These are phyloP conservation scores for Lunularia cruciata DNA, from an alignment of 225 moss, liverwort and hornwort genomes.

Conservation along the genomic window DNA sequence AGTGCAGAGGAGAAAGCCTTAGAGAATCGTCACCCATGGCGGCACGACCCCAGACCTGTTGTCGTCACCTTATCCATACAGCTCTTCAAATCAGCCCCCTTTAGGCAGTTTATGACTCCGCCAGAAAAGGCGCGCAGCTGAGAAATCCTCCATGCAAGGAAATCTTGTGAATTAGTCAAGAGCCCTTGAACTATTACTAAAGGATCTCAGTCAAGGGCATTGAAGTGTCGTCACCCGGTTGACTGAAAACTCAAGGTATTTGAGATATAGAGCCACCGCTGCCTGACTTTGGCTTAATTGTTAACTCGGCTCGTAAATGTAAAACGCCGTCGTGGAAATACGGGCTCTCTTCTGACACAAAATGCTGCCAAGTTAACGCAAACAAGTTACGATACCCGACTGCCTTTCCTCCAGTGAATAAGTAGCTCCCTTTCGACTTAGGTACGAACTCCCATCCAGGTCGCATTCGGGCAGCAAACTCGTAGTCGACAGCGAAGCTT, in stretches of 20 bases:
- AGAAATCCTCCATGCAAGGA: not conserved
- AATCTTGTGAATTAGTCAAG: not conserved
- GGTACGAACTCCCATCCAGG: slow-evolving; percentile 81
- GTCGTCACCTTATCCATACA: not conserved
- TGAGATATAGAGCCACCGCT: not conserved
- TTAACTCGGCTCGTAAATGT: slow-evolving; percentile 94
- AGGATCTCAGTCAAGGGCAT: not conserved
- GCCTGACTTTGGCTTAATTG: slow-evolving; percentile 56
- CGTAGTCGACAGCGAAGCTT: slow-evolving; percentile 89
- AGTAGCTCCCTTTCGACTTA: slow-evolving; percentile 90
- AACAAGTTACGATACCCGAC: slow-evolving; percentile 96
- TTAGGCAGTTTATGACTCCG: not conserved
- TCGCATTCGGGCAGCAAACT: slow-evolving; percentile 91
- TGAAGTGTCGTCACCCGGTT: not conserved
- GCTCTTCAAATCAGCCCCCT: not conserved
- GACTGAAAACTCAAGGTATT: not conserved
- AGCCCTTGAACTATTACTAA: not conserved
- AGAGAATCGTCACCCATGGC: not conserved
- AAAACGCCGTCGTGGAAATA: slow-evolving; percentile 84
- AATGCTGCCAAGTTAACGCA: slow-evolving; percentile 88
- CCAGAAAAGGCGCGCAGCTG: not conserved
- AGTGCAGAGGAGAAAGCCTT: not conserved
- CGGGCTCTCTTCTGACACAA: slow-evolving; percentile 75
- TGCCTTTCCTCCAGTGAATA: slow-evolving; percentile 97
- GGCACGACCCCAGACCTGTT: not conserved